Percentiles rank a stretch among this genome's conserved stretches.
Conservation (phyloP, 164 flowering plant genomes). For the Piper betle region DNA sequence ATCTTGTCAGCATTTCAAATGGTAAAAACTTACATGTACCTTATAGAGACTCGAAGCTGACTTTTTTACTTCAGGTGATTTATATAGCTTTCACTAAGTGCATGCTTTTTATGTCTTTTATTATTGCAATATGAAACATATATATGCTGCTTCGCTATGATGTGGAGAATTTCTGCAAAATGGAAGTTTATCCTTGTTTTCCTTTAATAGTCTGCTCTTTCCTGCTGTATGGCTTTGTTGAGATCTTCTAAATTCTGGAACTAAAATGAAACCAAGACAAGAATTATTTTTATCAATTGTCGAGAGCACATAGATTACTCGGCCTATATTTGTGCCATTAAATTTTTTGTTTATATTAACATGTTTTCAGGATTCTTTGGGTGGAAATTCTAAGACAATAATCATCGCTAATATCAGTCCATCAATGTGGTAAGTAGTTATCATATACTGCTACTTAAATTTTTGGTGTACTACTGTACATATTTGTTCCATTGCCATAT, state of each 20-base stretch:
- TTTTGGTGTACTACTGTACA: neutral
- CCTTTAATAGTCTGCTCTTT: neutral
- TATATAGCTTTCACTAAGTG: too few species aligned
- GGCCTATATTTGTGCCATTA: too few species aligned
- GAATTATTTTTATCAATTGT: too few species aligned
- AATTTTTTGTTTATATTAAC: too few species aligned
- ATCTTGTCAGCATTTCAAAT: slow-evolving; percentile 75
- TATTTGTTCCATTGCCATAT: neutral
- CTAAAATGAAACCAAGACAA: neutral
- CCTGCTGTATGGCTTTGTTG: neutral
- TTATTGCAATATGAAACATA: too few species aligned
- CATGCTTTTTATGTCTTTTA: neutral
- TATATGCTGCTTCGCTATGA: neutral
- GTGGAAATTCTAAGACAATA: slow-evolving; percentile 91
- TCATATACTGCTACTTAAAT: neutral
- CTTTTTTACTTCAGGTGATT: slow-evolving; percentile 96
- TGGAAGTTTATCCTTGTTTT: neutral
- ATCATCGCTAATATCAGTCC: slow-evolving; percentile 97
- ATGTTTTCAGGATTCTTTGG: slow-evolving; percentile 71
- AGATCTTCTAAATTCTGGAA: neutral
- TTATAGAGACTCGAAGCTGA: slow-evolving; percentile 94
- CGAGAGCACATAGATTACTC: too few species aligned
- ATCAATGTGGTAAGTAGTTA: slow-evolving; percentile 53
- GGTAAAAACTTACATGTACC: slow-evolving; percentile 96
- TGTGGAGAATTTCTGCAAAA: neutral